These are phyloP conservation scores for Populus ilicifolia DNA, from an alignment of 345 rosid genomes.

Conservation along the genomic window DNA sequence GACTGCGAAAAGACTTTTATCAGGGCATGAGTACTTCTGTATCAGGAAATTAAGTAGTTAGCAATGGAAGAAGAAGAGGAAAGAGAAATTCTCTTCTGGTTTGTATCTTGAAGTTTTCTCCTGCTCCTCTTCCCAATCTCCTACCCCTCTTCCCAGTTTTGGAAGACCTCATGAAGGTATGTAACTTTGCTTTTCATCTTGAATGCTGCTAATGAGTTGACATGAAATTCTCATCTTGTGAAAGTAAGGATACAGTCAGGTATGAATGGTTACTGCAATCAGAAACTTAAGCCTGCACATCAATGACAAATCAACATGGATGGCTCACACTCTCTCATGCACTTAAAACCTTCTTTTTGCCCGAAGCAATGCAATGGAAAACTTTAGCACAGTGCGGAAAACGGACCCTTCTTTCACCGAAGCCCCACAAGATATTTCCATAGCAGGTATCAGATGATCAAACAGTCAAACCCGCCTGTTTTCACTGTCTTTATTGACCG, in stretches of 20 bases:
- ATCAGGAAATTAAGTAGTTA: neutral
- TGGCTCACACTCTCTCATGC: constrained; percentile 2
- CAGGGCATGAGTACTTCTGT: neutral
- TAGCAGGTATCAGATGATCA: neutral
- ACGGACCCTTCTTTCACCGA: neutral
- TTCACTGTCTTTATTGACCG: constrained; percentile 1
- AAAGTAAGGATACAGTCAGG: neutral
- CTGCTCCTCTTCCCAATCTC: neutral
- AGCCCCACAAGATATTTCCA: neutral
- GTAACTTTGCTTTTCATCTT: neutral
- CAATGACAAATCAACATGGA: neutral
- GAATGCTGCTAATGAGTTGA: neutral
- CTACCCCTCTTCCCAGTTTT: neutral
- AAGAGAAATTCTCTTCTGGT: neutral
- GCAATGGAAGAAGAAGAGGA: neutral
- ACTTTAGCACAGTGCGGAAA: neutral
- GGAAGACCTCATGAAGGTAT: neutral
- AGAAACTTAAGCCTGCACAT: neutral
- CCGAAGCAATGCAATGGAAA: neutral
- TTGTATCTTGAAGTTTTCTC: neutral
- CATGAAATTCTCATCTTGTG: neutral
- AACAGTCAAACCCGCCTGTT: constrained; percentile 7
- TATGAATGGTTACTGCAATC: neutral
- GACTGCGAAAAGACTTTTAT: too few species aligned
- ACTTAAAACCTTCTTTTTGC: neutral